Conservation (phyloP, 1,284 basidiomycete species). For the Rhodotorula sp. region DNA sequence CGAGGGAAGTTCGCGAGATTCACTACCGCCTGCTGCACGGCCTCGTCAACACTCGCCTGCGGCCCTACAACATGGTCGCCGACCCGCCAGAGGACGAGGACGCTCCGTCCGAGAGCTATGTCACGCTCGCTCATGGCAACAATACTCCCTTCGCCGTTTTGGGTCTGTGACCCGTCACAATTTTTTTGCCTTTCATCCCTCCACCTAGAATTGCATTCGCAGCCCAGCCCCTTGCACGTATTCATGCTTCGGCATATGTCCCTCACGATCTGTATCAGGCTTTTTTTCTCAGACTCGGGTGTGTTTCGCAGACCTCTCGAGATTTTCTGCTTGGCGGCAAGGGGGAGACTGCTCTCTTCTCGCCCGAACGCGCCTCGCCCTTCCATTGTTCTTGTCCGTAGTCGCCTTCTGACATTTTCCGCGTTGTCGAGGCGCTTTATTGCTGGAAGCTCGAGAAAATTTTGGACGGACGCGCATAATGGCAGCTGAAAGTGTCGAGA, state of each 20-base stretch:
- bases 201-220: not conserved
- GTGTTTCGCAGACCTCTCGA: no score
- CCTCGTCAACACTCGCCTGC: slow-evolving; percentile 13
- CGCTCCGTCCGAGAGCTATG: not conserved
- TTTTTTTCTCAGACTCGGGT: not conserved
- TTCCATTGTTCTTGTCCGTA: not conserved
- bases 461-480: no score
- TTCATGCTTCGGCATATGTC: not conserved
- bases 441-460: not conserved
- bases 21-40: slow-evolving; percentile 33
- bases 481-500: no score
- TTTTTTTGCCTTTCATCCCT: not conserved
- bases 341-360: no score
- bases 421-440: not conserved
- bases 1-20: slow-evolving; percentile 23
- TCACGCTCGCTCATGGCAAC: slow-evolving; percentile 17
- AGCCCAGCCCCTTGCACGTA: no score
- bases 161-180: slow-evolving; percentile 9
- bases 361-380: no score
- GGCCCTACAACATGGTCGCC: slow-evolving; percentile 22
- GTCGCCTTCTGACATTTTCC: no score
- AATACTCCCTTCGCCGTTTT: slow-evolving; percentile 36
- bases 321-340: no score
- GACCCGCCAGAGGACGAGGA: not conserved
- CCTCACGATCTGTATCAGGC: not conserved